Evolutionary conservation across 2,329 filamentous ascomycete genomes (phyloP), one percentile per base, ranked within the genome.

Genomic region (Penicillium freii): DNA sequence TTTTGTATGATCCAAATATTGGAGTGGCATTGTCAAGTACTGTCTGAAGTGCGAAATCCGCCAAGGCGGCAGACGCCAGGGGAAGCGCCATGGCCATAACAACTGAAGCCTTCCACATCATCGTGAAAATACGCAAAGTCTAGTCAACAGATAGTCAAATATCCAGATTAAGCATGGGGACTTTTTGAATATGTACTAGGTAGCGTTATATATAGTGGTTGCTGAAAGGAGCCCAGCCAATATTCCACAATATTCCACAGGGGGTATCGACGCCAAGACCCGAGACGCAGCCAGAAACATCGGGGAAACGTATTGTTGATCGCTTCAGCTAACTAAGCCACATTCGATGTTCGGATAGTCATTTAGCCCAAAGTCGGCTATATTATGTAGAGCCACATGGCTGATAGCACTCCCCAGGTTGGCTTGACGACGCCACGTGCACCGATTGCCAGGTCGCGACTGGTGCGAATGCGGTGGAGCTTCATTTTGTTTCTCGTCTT

Each of bases 1-100:
- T 68, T 5, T 53, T 51, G 43, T 71, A 74, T 13, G 63, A 17
- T 13, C 80, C 80, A 61, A 81, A 78, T 21, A 81, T 72, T 13
- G 78, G 76, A 1, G 72, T 66, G 17, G 76, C 77, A 63, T 78
- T 74, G 13, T 60, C 36, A 2, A 81, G 71, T 11, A 80, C 69
- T 54, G 80, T 78, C 38, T 75, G 64, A 8, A 80, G 66, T 3
- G 78, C 78, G 33, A 75, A 64, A 15, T 72, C 60, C n/a, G 66
- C 67, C 13, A 79, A 36, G 5, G 54, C 38, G 15, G 59, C 56
- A 17, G 60, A 51, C 11, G n/a, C 48, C 56, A 9, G 23, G 17
- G 13, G 42, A 5, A 49, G 11, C 2, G 45, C 31, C 45, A 51
- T 19, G 38, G 50, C 58, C 58, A 56, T 31, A 5, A 46, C 17